These are phyloP conservation scores for Sequoia sempervirens DNA, from an alignment of 75 land plant species.

Conservation along the genomic window DNA sequence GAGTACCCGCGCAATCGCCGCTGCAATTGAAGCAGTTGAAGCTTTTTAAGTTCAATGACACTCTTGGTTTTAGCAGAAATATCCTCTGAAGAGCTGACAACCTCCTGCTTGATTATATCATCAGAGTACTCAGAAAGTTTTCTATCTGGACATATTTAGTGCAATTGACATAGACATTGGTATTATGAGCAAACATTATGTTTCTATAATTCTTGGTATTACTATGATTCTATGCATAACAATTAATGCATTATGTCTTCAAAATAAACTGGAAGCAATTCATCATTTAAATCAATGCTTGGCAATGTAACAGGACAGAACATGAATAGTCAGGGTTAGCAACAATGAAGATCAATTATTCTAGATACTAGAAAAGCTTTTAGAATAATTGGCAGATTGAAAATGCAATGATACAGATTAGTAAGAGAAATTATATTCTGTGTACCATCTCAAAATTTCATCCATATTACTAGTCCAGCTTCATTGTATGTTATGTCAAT, in stretches of 20 bases:
- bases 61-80: slow-evolving; percentile 89
- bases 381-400: not conserved
- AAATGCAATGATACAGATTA: not conserved
- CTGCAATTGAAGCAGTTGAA: slow-evolving; percentile 83
- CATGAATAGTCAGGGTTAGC: not conserved
- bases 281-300: not conserved
- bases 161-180: not conserved
- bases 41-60: slow-evolving; percentile 98
- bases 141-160: not conserved
- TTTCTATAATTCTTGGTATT: not conserved
- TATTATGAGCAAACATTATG: not conserved
- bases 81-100: slow-evolving; percentile 85
- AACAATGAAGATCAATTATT: not conserved
- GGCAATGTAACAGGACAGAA: not conserved
- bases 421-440: not conserved
- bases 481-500: not conserved
- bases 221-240: not conserved
- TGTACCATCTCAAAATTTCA: not conserved
- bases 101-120: slow-evolving; percentile 48
- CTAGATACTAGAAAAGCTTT: not conserved
- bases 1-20: slow-evolving; percentile 71
- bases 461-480: not conserved
- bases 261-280: not conserved
- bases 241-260: not conserved
- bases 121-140: not conserved